Conservation (phyloP, 345 rosid genomes). For the Excoecaria cochinchinensis region DNA sequence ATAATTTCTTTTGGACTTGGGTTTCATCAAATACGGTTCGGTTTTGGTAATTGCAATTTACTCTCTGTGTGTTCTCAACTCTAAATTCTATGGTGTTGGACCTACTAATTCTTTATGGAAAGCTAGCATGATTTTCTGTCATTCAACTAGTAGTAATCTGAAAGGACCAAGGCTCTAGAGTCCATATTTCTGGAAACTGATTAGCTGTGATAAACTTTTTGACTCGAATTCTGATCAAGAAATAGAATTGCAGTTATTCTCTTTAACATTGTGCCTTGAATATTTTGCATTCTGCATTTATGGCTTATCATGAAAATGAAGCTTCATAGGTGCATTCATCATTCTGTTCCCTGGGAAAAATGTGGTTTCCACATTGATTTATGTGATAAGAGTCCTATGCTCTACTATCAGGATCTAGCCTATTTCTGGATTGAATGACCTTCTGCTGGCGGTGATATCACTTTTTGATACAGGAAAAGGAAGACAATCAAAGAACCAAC, state of each 20-base stretch:
- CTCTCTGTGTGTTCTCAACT: neutral
- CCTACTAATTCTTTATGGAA: neutral
- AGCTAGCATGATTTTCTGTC: neutral
- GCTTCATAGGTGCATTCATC: neutral
- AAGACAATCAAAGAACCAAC: constrained; percentile 29
- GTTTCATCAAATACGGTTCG: neutral
- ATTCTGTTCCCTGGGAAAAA: neutral
- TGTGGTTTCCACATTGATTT: neutral
- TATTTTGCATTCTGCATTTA: neutral
- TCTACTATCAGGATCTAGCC: neutral
- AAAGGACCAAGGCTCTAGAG: neutral
- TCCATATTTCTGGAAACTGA: neutral
- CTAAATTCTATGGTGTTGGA: neutral
- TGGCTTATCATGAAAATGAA: neutral
- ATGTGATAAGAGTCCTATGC: neutral
- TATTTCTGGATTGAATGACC: neutral
- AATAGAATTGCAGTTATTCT: neutral
- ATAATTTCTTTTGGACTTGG: constrained; percentile 1
- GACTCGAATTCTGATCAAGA: neutral
- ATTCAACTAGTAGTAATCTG: neutral
- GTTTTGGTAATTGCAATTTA: neutral
- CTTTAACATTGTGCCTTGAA: neutral
- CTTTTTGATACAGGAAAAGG: constrained; percentile 40
- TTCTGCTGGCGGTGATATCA: constrained; percentile 11
- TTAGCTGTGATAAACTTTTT: neutral